phyloP scores from a whole-genome alignment of 192 early-diverging fungal genomes.

The Entomortierella parvispora region DNA sequence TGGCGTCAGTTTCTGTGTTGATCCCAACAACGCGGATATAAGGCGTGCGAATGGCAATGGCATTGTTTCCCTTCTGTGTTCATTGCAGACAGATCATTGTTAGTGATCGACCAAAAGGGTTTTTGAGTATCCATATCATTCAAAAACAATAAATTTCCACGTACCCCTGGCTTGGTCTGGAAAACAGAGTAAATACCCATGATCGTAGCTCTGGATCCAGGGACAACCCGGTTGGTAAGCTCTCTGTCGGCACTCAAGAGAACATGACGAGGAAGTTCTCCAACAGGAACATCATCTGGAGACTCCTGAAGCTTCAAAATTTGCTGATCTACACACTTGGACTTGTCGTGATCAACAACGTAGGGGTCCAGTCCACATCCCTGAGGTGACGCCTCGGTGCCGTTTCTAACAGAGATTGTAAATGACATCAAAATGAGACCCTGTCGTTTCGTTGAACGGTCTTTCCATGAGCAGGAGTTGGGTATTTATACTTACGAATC shows the following conservation, averaged over 20 bases:
- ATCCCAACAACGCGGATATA: constrained; percentile 96
- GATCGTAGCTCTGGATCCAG: constrained; percentile 91
- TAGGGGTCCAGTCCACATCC: constrained; percentile 92
- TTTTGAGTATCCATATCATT: too few relatives aligned
- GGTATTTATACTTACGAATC: constrained; percentile 67
- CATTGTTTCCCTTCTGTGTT: constrained; percentile 73
- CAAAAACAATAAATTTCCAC: neutral
- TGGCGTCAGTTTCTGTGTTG: constrained; percentile 77
- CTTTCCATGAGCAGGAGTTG: neutral
- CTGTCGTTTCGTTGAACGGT: neutral
- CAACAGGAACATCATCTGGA: constrained; percentile 96
- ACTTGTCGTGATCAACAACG: constrained; percentile 95
- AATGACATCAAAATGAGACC: neutral
- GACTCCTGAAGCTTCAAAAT: constrained; percentile 97
- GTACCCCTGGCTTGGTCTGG: constrained; percentile 72
- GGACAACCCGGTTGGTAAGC: constrained; percentile 90
- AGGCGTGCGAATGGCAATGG: constrained; percentile 91
- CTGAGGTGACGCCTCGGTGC: constrained; percentile 55
- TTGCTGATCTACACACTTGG: constrained; percentile 96
- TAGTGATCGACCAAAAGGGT: too few relatives aligned
- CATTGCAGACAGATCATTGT: too few relatives aligned
- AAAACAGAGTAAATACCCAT: constrained; percentile 97
- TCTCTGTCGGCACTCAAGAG: constrained; percentile 89
- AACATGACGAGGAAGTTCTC: constrained; percentile 96
- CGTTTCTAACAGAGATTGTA: constrained; percentile 17